Evolutionary conservation across 2,329 filamentous ascomycete genomes (phyloP), one percentile per base, ranked within the genome.

Genomic region (Penicillium olsonii): DNA sequence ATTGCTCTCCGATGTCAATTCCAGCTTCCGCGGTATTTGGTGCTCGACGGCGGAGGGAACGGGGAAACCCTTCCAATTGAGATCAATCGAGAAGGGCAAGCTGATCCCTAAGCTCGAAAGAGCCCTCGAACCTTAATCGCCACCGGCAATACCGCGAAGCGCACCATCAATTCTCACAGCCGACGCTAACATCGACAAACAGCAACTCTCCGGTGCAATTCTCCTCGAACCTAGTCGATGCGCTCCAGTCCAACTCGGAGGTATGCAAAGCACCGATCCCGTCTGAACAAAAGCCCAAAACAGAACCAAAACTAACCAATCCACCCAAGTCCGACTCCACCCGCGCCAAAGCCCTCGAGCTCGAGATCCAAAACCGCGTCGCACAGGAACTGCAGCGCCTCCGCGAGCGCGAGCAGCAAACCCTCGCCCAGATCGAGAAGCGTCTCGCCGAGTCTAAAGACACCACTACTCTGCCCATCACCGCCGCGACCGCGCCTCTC

Each of bases 301-400:
- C 37, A 42, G 22, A 18, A 45, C 1, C 22, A 31, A 19, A 27
- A 47, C 48, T 34, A 19, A 47, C 39, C 38, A 29, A 18, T 17
- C n/a, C 33, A 52, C 43, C 44, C 29, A 97, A n/a, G 92, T 92
- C 88, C 74, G 92, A 97, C 76, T 84, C 86, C 52, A 92, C 90
- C 58, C 91, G 92, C 68, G 82, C 87, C 64, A 89, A 89, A 75
- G 79, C 86, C 66, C 77, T 90, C 71, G 92, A 97, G 76, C 84
- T 94, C 56, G 87, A 92, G 64, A 86, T 96, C 71, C 92, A 96
- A 77, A 78, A 84, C 68, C 92, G 92, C 72, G 90, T 96, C 53
- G 84, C 87, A 64, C 80, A 84, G 64, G 92, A 96, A 75, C 89
- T 97, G 59, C 84, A 87, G 72, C 86, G 85, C 62, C 84, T 96